Base-by-base conservation (phyloP, 176 grass and related monocot species). In the Oryza meyeriana region DNA sequence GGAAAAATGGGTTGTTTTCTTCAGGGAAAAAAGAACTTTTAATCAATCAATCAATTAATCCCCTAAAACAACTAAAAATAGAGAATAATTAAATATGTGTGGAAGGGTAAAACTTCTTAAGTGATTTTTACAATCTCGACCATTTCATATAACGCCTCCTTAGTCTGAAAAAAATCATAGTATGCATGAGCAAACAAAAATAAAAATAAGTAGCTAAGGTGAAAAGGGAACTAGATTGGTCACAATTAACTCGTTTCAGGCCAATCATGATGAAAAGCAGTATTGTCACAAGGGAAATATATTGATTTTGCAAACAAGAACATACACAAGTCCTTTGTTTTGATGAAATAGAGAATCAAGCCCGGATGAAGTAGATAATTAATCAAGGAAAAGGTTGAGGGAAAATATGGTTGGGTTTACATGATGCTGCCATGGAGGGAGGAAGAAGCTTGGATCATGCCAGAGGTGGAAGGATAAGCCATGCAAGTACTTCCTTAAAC, bases 391-490 rank as follows among this genome's bases (percentile, higher is more conserved):
- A 72, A 63, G 8, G 33, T 38, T 5, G 20, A 69, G 22, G 9
- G 28, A 64, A 12, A 34, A 35, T 42, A 13, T 71, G 25, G 34
- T 33, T 39, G 69, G 17, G 27, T 63, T 79, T 80, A 86, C 84
- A 69, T 75, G 64, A 63, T 79, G 87, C 72, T 81, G 61, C 76
- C 84, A 77, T 87, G 80, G 58, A 84, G 73, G 71, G 84, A 73
- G 20, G 90, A 84, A 73, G 90, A 81, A 61, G 87, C 39, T 79
- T 76, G 84, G 72, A 84, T 77, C 87, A 84, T 81, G 57, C 84
- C 80, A 1, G 75, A 81, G 76, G 76, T 84, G 16, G 69, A 87
- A 29, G 81, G 83, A 48, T 91, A 81, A 55, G 81, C 77, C 90
- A 92, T 92, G 81, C 35, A 89, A 77, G 45, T 12, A 12, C 78